Evolutionary conservation across 495 filamentous ascomycete genomes (phyloP).

Genomic region (Penicillium silybi): DNA sequence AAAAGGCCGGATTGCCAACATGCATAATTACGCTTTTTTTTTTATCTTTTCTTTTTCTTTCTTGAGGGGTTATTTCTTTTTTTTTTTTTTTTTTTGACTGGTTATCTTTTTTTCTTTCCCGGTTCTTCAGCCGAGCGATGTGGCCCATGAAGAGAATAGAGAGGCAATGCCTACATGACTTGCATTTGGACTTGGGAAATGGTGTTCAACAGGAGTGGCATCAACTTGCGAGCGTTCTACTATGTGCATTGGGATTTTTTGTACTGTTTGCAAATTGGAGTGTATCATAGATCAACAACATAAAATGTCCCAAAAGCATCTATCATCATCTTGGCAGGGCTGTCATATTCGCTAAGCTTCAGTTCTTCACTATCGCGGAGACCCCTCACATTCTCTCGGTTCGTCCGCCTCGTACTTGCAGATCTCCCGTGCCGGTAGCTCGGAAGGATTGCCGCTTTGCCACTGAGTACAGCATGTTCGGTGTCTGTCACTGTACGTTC

Average conservation of each 20-base stretch:
- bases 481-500: not conserved
- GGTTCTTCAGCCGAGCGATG: not conserved
- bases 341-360: conserved; percentile 5
- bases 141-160: conserved; percentile 13
- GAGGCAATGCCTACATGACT: conserved; percentile 8
- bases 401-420: not conserved
- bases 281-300: conserved; percentile 11
- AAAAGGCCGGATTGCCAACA: conserved; percentile 6
- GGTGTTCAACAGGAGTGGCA: conserved; percentile 9
- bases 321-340: not conserved
- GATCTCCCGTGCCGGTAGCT: not conserved
- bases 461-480: not conserved
- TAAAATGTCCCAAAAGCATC: not conserved
- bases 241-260: conserved; percentile 6
- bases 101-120: conserved; percentile 1
- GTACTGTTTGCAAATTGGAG: not conserved
- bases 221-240: conserved; percentile 1
- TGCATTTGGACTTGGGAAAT: conserved; percentile 7
- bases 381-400: not conserved
- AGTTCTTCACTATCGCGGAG: not conserved
- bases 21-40: conserved; percentile 8
- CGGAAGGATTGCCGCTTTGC: not conserved
- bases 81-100: conserved; percentile 2
- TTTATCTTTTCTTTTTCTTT: conserved; percentile 3
- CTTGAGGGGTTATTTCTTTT: conserved; percentile 3